phyloP scores from a whole-genome alignment of 2,329 filamentous ascomycete genomes.

The Colletotrichum cereale region DNA sequence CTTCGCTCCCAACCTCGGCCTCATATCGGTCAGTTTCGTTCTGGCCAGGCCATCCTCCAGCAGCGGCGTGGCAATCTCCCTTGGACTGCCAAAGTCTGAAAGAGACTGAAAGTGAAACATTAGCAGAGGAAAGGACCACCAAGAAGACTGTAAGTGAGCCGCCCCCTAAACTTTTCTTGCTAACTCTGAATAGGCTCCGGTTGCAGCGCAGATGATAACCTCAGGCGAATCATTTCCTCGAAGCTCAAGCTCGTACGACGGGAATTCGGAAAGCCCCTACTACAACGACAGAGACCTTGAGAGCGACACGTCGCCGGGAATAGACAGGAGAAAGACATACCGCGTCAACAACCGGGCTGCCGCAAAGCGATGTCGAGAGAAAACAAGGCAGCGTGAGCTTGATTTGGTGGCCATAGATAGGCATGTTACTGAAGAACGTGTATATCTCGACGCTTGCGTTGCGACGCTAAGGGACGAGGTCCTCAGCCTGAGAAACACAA shows the following conservation, averaged over 20 bases:
- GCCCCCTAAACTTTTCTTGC: neutral
- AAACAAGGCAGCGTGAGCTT: slow-evolving; percentile 28
- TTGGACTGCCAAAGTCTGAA: neutral
- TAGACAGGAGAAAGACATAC: neutral
- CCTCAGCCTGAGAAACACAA: slow-evolving; percentile 15
- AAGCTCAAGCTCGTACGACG: neutral
- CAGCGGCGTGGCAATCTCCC: neutral
- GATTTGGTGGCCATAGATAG: slow-evolving; percentile 24
- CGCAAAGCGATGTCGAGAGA: slow-evolving; percentile 34
- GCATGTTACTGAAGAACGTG: slow-evolving; percentile 2
- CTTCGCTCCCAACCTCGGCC: neutral
- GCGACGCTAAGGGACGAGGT: slow-evolving; percentile 26
- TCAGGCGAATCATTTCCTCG: neutral
- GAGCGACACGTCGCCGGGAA: neutral
- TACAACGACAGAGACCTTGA: no score
- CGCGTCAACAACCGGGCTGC: slow-evolving; percentile 28
- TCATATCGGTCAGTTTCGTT: neutral
- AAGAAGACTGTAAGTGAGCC: neutral
- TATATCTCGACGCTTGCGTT: slow-evolving; percentile 24
- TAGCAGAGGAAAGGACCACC: neutral
- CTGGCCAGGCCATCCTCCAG: neutral
- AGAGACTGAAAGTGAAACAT: neutral
- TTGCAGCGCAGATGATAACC: neutral
- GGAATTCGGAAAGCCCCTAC: neutral
- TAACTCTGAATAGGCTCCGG: neutral